A percentile compares a stretch with the other conserved stretches of the same genome.
Conservation (phyloP, 2,329 filamentous ascomycete species). For the Hypoxylon sp. region DNA sequence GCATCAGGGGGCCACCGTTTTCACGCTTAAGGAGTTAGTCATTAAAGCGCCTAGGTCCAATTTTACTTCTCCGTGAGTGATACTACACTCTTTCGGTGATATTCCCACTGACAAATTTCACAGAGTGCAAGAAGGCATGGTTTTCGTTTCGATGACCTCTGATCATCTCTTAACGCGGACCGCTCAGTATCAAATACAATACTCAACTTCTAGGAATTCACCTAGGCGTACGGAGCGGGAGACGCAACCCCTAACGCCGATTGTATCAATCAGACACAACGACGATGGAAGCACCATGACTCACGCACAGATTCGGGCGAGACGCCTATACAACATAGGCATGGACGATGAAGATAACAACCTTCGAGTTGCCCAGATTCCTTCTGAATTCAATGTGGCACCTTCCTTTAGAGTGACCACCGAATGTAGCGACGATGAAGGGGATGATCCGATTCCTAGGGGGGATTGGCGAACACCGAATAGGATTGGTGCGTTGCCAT, state of each 20-base stretch:
- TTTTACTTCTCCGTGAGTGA: constrained; percentile 87
- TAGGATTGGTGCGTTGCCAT: constrained; percentile 68
- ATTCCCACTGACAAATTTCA: constrained; percentile 54
- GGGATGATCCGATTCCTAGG: constrained; percentile 56
- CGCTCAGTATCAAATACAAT: constrained; percentile 81
- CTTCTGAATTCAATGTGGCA: constrained; percentile 66
- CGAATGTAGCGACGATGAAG: constrained; percentile 73
- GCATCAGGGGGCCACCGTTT: constrained; percentile 84
- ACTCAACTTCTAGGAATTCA: constrained; percentile 57
- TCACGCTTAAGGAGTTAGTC: constrained; percentile 86
- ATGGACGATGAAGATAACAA: constrained; percentile 61
- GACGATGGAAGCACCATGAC: constrained; percentile 66
- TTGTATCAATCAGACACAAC: constrained; percentile 68
- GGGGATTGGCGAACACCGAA: constrained; percentile 62
- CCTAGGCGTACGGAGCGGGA: constrained; percentile 49
- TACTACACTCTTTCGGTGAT: constrained; percentile 15
- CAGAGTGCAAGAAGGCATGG: constrained; percentile 90
- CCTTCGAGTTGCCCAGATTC: constrained; percentile 68
- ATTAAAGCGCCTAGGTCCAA: constrained; percentile 87
- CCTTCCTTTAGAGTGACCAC: constrained; percentile 70
- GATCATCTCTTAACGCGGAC: constrained; percentile 82
- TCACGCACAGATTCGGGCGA: constrained; percentile 60
- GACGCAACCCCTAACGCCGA: constrained; percentile 54
- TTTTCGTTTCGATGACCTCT: constrained; percentile 89
- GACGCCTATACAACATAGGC: constrained; percentile 62